Conservation (phyloP, 345 rosid species). For the Syzygium aromaticum region DNA sequence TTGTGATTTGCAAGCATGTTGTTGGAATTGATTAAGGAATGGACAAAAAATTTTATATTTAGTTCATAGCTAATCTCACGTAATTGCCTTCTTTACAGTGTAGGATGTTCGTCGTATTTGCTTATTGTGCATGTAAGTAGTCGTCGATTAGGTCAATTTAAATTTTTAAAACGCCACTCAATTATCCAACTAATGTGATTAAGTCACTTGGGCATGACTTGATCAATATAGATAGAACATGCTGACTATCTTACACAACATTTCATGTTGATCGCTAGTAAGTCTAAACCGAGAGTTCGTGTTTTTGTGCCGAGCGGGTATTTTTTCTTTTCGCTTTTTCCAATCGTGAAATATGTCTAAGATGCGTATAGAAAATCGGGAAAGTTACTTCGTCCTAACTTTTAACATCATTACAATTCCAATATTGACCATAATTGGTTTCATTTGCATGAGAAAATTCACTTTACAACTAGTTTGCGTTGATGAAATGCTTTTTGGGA, state of each 20-base stretch:
- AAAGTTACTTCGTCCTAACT: not conserved
- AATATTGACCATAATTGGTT: not conserved
- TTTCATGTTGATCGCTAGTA: not conserved
- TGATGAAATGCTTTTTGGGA: not conserved
- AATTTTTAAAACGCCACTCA: not conserved
- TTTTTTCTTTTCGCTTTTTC: not conserved
- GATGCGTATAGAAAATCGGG: not conserved
- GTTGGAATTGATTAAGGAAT: not conserved
- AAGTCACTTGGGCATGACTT: not conserved
- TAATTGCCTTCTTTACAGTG: not conserved
- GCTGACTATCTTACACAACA: not conserved
- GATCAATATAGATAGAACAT: not conserved
- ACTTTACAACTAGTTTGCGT: not conserved
- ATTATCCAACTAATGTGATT: not conserved
- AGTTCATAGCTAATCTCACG: not conserved
- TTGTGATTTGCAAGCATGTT: not conserved
- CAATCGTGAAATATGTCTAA: not conserved
- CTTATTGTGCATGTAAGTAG: not conserved
- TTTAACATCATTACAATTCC: not conserved
- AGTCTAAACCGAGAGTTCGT: not conserved
- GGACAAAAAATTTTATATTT: rapidly evolving
- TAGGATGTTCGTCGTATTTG: not conserved
- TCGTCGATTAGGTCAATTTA: not conserved
- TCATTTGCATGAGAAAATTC: not conserved
- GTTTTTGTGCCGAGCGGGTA: not conserved